Percentiles rank a stretch among this genome's conserved stretches.
Evolutionary conservation across 371 early-diverging fungal genomes (phyloP).

Genomic region (Lichtheimia hyalospora): DNA sequence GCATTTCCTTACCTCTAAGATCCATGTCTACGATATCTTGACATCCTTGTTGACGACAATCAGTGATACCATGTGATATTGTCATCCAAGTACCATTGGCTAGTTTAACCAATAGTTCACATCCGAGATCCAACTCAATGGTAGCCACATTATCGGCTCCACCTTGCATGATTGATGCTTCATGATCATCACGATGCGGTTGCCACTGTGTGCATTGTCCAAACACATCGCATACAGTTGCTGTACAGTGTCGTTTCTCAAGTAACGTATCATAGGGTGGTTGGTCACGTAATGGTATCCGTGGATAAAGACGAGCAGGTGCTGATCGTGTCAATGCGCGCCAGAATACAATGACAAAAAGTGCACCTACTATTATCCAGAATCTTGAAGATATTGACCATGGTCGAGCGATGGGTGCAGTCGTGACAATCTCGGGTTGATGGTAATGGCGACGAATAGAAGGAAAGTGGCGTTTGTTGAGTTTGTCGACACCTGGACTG

Average conservation of each 20-base stretch:
- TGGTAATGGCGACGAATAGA: conserved; percentile 6
- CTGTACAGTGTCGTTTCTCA: conserved; percentile 12
- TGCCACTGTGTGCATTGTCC: conserved; percentile 7
- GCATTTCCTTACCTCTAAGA: conserved; percentile 13
- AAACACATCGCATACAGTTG: conserved; percentile 10
- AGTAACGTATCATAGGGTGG: conserved; percentile 9
- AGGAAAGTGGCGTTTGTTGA: background rate
- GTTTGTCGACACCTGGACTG: background rate
- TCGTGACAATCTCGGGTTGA: background rate
- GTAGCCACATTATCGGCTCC: conserved; percentile 17
- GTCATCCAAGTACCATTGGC: conserved; percentile 26
- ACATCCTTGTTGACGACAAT: conserved; percentile 22
- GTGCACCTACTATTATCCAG: background rate
- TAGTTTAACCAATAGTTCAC: conserved; percentile 23
- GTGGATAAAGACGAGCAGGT: background rate
- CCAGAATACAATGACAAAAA: conserved; percentile 1
- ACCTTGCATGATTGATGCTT: background rate
- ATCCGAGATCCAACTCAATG: conserved; percentile 32
- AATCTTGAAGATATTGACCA: background rate
- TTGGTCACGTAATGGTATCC: conserved; percentile 9
- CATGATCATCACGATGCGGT: conserved; percentile 8
- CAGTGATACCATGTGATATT: conserved; percentile 24
- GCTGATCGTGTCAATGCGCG: conserved; percentile 2
- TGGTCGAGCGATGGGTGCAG: background rate
- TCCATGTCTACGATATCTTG: conserved; percentile 32